Evolutionary conservation across 1,284 basidiomycete genomes (phyloP).

Genomic region (Abortiporus biennis): DNA sequence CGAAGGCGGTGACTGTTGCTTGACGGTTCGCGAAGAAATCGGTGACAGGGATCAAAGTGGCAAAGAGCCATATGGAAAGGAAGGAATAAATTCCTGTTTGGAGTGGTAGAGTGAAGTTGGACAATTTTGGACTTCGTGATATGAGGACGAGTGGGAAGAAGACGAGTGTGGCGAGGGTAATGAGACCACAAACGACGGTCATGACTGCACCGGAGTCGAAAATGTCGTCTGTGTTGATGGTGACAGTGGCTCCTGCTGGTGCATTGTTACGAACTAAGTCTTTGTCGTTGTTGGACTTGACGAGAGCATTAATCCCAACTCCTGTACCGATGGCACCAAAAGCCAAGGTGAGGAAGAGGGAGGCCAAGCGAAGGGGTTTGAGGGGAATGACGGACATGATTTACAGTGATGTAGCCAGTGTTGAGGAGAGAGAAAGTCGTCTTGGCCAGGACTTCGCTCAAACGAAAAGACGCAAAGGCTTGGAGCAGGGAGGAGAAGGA

Average conservation of each 20-base stretch:
- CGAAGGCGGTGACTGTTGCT: slow-evolving; percentile 38
- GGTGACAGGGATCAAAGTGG: slow-evolving; percentile 45
- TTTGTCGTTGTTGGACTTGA: slow-evolving; percentile 31
- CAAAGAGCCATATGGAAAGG: slow-evolving; percentile 45
- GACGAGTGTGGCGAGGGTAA: slow-evolving; percentile 33
- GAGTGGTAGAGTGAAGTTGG: slow-evolving; percentile 23
- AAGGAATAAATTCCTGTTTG: slow-evolving; percentile 38
- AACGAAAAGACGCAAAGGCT: no score
- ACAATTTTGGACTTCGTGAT: slow-evolving; percentile 11
- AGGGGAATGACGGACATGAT: slow-evolving; percentile 7
- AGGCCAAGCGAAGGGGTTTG: slow-evolving; percentile 22
- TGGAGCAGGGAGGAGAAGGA: no score
- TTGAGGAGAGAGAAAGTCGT: no score
- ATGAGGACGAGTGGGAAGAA: slow-evolving; percentile 27
- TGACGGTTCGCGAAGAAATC: slow-evolving; percentile 42
- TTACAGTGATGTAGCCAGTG: no score
- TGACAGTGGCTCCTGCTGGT: slow-evolving; percentile 23
- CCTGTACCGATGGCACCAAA: slow-evolving; percentile 29
- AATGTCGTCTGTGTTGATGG: slow-evolving; percentile 33
- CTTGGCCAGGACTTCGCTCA: no score
- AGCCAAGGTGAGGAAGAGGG: slow-evolving; percentile 29
- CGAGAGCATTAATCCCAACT: slow-evolving; percentile 33
- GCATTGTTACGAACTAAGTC: slow-evolving; percentile 18
- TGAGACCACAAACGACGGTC: slow-evolving; percentile 35
- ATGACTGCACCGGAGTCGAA: slow-evolving; percentile 39